Evolutionary conservation across 805 yeast genomes (phyloP).

Genomic region (Saccharomycopsis synnaedendra): DNA sequence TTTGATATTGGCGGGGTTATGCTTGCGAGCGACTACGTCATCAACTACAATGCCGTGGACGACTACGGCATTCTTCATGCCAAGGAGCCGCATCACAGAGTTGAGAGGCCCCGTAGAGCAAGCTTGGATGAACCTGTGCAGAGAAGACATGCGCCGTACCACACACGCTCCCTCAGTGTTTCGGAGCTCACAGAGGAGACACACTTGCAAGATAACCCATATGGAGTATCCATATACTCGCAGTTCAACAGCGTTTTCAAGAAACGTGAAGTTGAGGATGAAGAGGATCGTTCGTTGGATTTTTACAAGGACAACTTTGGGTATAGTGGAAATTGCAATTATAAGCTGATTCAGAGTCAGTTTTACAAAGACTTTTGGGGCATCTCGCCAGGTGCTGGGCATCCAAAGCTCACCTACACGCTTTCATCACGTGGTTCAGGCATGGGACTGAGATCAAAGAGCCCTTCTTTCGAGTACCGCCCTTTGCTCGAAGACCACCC

Average conservation of each 20-base stretch:
- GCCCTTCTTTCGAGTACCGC: not conserved
- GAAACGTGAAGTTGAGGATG: not conserved
- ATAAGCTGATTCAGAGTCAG: constrained; percentile 2
- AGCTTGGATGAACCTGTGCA: not conserved
- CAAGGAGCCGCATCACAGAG: not conserved
- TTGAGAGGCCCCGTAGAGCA: not conserved
- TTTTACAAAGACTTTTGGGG: constrained; percentile 11
- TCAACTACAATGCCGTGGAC: constrained; percentile 22
- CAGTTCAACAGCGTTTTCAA: constrained; percentile 13
- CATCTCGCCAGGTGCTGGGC: not conserved
- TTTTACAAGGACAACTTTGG: constrained; percentile 14
- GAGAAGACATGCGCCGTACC: not conserved
- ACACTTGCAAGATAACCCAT: constrained; percentile 5
- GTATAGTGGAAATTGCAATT: constrained; percentile 9
- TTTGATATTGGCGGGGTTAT: constrained; percentile 53
- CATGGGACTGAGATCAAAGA: not conserved
- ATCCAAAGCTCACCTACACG: not conserved
- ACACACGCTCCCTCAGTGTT: constrained; percentile 1
- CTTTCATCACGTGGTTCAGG: too few species aligned
- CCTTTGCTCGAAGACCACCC: not conserved
- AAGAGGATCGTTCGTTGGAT: constrained; percentile 1
- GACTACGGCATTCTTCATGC: constrained; percentile 9
- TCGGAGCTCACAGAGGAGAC: constrained; percentile 1
- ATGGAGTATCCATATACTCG: constrained; percentile 14
- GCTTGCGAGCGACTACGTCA: constrained; percentile 55